Conservation (phyloP, 2,329 filamentous ascomycete species). For the Ambrosiella xylebori region DNA sequence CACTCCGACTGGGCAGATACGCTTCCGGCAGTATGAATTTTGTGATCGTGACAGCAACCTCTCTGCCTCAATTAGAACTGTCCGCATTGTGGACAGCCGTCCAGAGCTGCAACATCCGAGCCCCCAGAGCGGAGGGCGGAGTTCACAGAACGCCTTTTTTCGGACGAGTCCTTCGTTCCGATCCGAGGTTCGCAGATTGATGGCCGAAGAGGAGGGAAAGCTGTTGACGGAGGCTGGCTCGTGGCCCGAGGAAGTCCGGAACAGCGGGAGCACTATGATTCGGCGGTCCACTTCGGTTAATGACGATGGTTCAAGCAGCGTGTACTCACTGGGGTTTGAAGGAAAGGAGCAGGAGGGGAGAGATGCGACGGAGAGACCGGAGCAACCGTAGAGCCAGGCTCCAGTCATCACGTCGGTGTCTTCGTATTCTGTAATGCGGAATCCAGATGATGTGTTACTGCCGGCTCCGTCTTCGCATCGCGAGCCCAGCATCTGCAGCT, state of each 20-base stretch:
- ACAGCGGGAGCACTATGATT: not conserved
- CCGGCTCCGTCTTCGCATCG: not conserved
- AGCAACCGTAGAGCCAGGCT: not conserved
- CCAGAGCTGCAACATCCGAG: conserved; percentile 11
- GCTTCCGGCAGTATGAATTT: conserved; percentile 5
- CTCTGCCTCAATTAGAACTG: conserved; percentile 10
- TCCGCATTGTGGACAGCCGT: conserved; percentile 9
- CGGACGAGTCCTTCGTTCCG: conserved; percentile 10
- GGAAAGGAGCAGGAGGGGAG: not conserved
- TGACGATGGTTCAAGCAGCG: conserved; percentile 6
- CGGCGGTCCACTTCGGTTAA: conserved; percentile 3
- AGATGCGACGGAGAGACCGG: not conserved
- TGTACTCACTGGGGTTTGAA: conserved; percentile 7
- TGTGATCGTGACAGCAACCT: conserved; percentile 5
- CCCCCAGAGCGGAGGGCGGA: conserved; percentile 8
- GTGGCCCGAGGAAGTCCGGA: not conserved
- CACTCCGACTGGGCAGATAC: conserved; percentile 5
- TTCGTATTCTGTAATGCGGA: not conserved
- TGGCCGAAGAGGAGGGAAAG: conserved; percentile 4
- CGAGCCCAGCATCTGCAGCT: conserved; percentile 5
- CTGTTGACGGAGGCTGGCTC: not conserved
- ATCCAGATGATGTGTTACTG: not conserved
- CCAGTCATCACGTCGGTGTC: not conserved
- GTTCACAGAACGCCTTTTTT: conserved; percentile 10
- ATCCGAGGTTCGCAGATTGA: conserved; percentile 7